Evolutionary conservation across 2,329 filamentous ascomycete genomes (phyloP).

Genomic region (Scopulariopsis brevicaulis): DNA sequence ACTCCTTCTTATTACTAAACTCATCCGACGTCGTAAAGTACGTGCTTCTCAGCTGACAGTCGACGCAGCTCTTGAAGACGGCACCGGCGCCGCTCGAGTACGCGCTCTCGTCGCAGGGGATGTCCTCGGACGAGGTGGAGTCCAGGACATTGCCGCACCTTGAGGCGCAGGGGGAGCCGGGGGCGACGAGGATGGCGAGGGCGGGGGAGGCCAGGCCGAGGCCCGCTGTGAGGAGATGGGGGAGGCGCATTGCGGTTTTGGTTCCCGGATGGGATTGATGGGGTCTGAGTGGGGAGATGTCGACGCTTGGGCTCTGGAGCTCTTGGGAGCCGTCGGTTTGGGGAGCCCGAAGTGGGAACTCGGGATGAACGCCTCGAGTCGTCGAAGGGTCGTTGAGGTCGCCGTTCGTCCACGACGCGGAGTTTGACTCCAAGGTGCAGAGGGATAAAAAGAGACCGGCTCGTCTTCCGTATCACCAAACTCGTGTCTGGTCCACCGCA

Average conservation of each 20-base stretch:
- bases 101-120: constrained; percentile 31
- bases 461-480: background rate
- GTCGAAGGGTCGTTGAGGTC: background rate
- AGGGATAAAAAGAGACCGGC: background rate
- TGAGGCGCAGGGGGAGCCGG: constrained; percentile 34
- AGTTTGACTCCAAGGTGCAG: background rate
- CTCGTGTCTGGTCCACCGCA: background rate
- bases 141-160: constrained; percentile 42
- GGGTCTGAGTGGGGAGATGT: background rate
- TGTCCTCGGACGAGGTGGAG: constrained; percentile 30
- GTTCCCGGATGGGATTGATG: background rate
- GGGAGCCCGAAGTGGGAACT: background rate
- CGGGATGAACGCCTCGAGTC: background rate
- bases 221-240: background rate
- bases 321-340: background rate
- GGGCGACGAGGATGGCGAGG: constrained; percentile 27
- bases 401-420: background rate
- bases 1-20: constrained; percentile 17
- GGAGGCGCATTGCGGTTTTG: background rate
- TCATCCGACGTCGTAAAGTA: constrained; percentile 20
- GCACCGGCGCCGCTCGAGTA: constrained; percentile 29
- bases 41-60: constrained; percentile 38
- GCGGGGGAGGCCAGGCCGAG: background rate
- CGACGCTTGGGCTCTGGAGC: background rate
- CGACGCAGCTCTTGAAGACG: constrained; percentile 39